Conservation (phyloP, 2,329 filamentous ascomycete genomes). For the Neopestalotiopsis rosae region DNA sequence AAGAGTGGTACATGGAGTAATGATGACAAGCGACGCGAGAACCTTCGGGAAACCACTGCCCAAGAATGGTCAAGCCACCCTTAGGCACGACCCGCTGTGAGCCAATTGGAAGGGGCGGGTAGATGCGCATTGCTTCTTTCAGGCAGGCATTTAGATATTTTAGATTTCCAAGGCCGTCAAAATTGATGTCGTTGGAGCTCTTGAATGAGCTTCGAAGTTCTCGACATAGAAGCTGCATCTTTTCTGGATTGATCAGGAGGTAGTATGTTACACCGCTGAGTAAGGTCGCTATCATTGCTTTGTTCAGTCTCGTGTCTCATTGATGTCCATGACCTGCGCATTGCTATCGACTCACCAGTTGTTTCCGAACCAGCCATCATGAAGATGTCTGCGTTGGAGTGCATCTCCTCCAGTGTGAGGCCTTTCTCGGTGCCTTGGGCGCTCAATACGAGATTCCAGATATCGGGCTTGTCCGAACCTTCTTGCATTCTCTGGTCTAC, state of each 20-base stretch:
- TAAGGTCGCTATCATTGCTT: conserved; percentile 40
- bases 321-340: conserved; percentile 20
- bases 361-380: conserved; percentile 23
- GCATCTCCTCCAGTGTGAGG: conserved; percentile 24
- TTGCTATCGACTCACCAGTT: conserved; percentile 15
- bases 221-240: conserved; percentile 26
- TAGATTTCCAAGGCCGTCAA: conserved; percentile 27
- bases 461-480: conserved; percentile 26
- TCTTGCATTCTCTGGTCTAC: conserved; percentile 30
- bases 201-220: conserved; percentile 33
- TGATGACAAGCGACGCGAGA: conserved; percentile 27
- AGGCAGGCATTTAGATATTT: conserved; percentile 35
- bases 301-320: not conserved
- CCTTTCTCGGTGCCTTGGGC: conserved; percentile 23
- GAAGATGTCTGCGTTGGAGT: conserved; percentile 21
- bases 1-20: conserved; percentile 24
- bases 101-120: conserved; percentile 28
- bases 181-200: conserved; percentile 31
- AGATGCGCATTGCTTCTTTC: conserved; percentile 30
- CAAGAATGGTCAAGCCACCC: conserved; percentile 30
- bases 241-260: conserved; percentile 29
- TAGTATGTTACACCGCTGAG: conserved; percentile 31
- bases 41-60: conserved; percentile 26
- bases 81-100: conserved; percentile 26
- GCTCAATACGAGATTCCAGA: conserved; percentile 27